Evolutionary conservation across 2,329 filamentous ascomycete species (phyloP), one percentile per base, ranked within the genome.

Genomic region (Polytolypa hystricis): DNA sequence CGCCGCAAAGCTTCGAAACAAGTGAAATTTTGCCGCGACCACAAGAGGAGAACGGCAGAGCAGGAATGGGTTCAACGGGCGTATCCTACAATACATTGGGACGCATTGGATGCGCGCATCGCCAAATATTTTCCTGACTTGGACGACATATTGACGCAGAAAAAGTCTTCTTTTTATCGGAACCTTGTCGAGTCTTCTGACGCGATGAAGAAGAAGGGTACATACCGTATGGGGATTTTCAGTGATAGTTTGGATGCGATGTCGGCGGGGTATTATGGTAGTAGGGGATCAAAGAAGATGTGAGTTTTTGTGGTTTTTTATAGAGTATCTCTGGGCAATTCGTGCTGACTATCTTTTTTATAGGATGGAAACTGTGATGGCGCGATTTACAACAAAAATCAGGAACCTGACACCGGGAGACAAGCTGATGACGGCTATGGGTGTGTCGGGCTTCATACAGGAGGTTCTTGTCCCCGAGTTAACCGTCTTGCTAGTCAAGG

Each of bases 211-310:
- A 67, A 71, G 50, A 73, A 71, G 19, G 69, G 73, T 35, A 79
- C 71, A 17, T 62, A 82, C 38, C 64, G 74, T 35, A 70, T 74
- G 41, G 75, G 68, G 19, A 50, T 62, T 14, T 56, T 53, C 39
- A 57, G 48, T n/a, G 56, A 53, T 37, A 54, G 52, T 4, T 62
- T 74, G 18, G 66, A 70, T 33, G 70, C 66, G 38, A 66, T 80
- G 19, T 77, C 73, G 3, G 81, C 82, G 7, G 86, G 86, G 0
- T 94, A 93, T 58, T 94, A 93, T 58, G 86, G 86, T 2, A 72
- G 79, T 2, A 73, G 78, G 14, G 86, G 86, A 1, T 68, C 81
- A 35, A 73, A 74, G 33, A 61, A 72, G 35, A 84, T 94, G 71
- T 81, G 76, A 30, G 78, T 37, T 14, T 27, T 20, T 37, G 18